These are phyloP conservation scores for Verticillium klebahnii DNA, from an alignment of 2,329 filamentous ascomycete genomes.

Conservation along the genomic window DNA sequence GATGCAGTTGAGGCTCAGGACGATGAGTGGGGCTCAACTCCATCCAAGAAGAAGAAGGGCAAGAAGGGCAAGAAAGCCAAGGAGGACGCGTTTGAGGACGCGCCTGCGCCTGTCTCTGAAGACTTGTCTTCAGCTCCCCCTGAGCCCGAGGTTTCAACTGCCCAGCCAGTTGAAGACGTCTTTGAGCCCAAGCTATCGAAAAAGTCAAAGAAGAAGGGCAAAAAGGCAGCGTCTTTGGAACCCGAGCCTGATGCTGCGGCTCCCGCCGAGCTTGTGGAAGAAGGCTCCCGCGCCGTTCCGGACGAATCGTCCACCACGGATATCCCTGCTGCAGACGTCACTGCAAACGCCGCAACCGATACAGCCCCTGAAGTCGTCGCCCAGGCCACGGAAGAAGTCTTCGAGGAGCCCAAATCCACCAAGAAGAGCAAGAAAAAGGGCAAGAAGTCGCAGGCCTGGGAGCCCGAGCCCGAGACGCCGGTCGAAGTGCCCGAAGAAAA, in stretches of 20 bases:
- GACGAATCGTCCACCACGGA: not conserved
- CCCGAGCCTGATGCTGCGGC: not conserved
- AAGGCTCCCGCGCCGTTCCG: not conserved
- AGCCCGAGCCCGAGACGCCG: constrained; percentile 2
- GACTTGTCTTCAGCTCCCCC: not conserved
- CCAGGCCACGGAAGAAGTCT: constrained; percentile 6
- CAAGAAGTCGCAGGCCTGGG: constrained; percentile 9
- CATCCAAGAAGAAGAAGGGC: constrained; percentile 7
- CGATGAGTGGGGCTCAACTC: not conserved
- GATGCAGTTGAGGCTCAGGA: not conserved
- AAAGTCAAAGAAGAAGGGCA: constrained; percentile 15
- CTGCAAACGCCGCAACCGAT: not conserved
- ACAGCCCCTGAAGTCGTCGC: not conserved
- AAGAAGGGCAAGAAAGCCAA: constrained; percentile 10
- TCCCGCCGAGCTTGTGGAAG: not conserved
- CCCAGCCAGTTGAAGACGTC: constrained; percentile 5
- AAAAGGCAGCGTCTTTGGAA: not conserved
- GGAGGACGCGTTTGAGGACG: constrained; percentile 6
- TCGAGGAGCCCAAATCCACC: constrained; percentile 7
- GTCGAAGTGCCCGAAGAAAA: not conserved
- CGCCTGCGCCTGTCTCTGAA: constrained; percentile 2
- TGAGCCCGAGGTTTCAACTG: not conserved
- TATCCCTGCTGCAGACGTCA: not conserved
- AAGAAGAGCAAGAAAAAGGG: constrained; percentile 6
- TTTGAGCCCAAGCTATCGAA: constrained; percentile 10